Evolutionary conservation across 148 eudicot species (phyloP).

Genomic region (Silene uniflora): DNA sequence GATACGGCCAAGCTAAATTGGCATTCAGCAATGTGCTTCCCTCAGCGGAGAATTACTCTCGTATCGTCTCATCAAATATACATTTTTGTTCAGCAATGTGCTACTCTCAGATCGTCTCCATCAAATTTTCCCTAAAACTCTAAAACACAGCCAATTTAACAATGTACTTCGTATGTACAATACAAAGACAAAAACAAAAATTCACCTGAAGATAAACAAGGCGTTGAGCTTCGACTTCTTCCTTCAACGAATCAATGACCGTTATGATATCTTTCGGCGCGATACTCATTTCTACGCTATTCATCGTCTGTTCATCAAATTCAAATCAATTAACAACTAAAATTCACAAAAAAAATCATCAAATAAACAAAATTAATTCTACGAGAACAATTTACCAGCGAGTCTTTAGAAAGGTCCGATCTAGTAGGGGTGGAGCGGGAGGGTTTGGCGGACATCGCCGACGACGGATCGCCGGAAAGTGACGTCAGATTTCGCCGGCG

Average conservation of each 20-base stretch:
- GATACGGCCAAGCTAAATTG: too few species aligned
- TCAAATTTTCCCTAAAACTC: background rate
- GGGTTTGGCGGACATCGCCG: slow-evolving; percentile 30
- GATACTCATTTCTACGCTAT: slow-evolving; percentile 20
- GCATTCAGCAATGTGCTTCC: background rate
- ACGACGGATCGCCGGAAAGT: background rate
- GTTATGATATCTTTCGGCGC: slow-evolving; percentile 44
- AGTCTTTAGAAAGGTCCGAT: slow-evolving; percentile 27
- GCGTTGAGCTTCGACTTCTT: slow-evolving; percentile 64
- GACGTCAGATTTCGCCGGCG: slow-evolving; percentile 4
- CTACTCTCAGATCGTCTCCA: background rate
- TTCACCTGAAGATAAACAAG: slow-evolving; percentile 55
- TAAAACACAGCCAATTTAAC: background rate
- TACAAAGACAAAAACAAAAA: background rate
- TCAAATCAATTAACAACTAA: background rate
- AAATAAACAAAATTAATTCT: background rate
- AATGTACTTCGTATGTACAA: background rate
- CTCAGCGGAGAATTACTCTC: background rate
- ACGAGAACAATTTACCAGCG: slow-evolving; percentile 18
- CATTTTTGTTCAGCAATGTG: background rate
- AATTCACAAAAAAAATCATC: background rate
- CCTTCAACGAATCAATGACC: slow-evolving; percentile 63
- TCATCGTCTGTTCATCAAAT: slow-evolving; percentile 34
- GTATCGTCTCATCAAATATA: background rate
- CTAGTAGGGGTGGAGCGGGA: slow-evolving; percentile 24